Base-by-base conservation (phyloP, 805 yeast genomes). In the Candida anglica region DNA sequence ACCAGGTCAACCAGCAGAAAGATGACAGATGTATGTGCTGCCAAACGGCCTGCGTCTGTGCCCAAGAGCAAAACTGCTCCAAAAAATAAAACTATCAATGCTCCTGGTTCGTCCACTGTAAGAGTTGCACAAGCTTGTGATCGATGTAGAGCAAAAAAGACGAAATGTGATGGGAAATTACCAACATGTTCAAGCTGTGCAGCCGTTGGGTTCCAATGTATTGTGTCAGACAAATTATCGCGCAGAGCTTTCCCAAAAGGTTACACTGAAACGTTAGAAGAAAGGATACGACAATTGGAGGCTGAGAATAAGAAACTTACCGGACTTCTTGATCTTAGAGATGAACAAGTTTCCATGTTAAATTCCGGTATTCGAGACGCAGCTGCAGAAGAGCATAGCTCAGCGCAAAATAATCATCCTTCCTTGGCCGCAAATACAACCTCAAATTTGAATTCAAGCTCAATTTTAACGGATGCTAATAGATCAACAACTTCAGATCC, bases 111-210 rank as follows among this genome's bases (percentile, higher is more conserved):
- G 10, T 67, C 73, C 18, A 66, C 73, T 0, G 81, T 77, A 38
- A 61, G 96, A 37, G 84, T 85, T 2, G 89, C 95, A 0, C 96
- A 87, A 52, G 95, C 95, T 0, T 87, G 96, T 57, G 96, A 87
- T 53, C 62, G 97, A 32, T 88, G 96, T 51, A 65, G 96, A 32
- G 76, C 85, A 31, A 85, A 84, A 50, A 85, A 85, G 56, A 79
- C 82, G 9, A 74, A 79, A 38, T 84, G 94, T 61, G 91, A 84
- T 46, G 93, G 93, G 1, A 72, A 74, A 37, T 71, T 77, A 38
- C 83, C 83, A 3, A 44, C 51, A 7, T 88, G 97, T 54, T 75
- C 91, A 0, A 82, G 84, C 39, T 88, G 97, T 65, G 79, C 77
- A 9, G 71, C 79, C 5, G 93, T 86, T 3, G 96, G 96, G 3